A percentile compares a stretch with the other conserved stretches of the same genome.
Conservation (phyloP, 2,329 filamentous ascomycete species). For the Plenodomus tracheiphilus region DNA sequence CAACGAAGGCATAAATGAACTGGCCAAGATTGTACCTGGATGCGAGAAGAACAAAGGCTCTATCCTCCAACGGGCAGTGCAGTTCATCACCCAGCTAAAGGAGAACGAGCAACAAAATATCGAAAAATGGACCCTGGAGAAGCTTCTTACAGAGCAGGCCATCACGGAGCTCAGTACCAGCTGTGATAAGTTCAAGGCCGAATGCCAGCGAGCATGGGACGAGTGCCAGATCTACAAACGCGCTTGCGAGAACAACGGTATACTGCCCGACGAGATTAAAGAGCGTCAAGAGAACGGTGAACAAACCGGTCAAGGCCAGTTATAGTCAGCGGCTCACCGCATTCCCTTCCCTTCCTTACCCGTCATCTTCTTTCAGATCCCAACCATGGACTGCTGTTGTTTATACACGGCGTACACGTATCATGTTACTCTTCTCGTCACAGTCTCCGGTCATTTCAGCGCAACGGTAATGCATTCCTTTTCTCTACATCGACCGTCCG, state of each 20-base stretch:
- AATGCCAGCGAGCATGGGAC: conserved; percentile 76
- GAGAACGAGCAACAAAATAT: conserved; percentile 94
- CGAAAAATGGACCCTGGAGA: conserved; percentile 91
- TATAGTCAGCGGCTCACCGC: not conserved
- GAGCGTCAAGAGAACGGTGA: conserved; percentile 45
- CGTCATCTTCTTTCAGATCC: not conserved
- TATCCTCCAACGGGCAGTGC: conserved; percentile 88
- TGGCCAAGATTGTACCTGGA: conserved; percentile 94
- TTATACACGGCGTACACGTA: conserved; percentile 7
- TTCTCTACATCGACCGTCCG: not conserved
- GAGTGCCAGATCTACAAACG: conserved; percentile 78
- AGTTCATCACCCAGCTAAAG: conserved; percentile 92
- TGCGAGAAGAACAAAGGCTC: conserved; percentile 99
- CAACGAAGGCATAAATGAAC: conserved; percentile 97
- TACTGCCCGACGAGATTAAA: conserved; percentile 46
- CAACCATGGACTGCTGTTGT: conserved; percentile 9
- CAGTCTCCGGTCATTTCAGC: not conserved
- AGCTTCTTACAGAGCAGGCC: conserved; percentile 85
- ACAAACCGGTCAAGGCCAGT: conserved; percentile 27
- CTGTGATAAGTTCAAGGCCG: conserved; percentile 83
- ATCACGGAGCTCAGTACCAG: conserved; percentile 84
- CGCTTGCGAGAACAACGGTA: conserved; percentile 46
- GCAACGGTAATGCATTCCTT: not conserved
- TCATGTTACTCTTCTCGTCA: not conserved
- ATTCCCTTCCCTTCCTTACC: not conserved